A percentile compares a stretch with the other conserved stretches of the same genome.
phyloP scores from a whole-genome alignment of 331 rosid species.

The Rhamnella rubrinervis region DNA sequence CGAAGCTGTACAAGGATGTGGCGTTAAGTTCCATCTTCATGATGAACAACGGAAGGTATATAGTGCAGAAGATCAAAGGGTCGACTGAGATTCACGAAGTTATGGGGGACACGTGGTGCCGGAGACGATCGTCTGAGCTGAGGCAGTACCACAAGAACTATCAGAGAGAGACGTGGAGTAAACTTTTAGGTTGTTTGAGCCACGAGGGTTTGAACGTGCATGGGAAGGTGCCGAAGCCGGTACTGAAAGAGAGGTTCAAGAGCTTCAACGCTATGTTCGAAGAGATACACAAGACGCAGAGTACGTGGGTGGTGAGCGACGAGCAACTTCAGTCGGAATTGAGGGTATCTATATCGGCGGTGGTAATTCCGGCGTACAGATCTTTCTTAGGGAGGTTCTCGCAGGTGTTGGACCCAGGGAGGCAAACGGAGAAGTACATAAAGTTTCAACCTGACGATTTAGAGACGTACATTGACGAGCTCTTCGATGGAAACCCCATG shows the following conservation, averaged over 20 bases:
- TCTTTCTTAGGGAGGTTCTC: slow-evolving; percentile 65
- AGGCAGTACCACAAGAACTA: slow-evolving; percentile 70
- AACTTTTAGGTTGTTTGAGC: slow-evolving; percentile 39
- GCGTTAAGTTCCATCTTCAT: slow-evolving; percentile 60
- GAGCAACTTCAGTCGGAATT: slow-evolving; percentile 86
- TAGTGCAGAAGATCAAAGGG: slow-evolving; percentile 64
- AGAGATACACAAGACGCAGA: slow-evolving; percentile 77
- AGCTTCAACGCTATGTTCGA: slow-evolving; percentile 66
- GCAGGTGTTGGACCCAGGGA: slow-evolving; percentile 59
- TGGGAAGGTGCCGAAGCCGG: slow-evolving; percentile 70
- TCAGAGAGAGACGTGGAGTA: slow-evolving; percentile 70
- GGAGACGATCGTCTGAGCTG: slow-evolving; percentile 59
- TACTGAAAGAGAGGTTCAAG: slow-evolving; percentile 79
- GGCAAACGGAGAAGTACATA: slow-evolving; percentile 79
- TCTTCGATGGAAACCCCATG: slow-evolving; percentile 64
- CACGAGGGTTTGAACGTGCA: slow-evolving; percentile 53
- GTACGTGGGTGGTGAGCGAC: slow-evolving; percentile 75
- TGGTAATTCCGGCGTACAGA: slow-evolving; percentile 75
- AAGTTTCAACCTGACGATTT: slow-evolving; percentile 81
- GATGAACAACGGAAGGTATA: slow-evolving; percentile 93
- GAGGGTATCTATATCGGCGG: slow-evolving; percentile 65
- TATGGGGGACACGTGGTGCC: slow-evolving; percentile 66
- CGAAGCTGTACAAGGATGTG: slow-evolving; percentile 55
- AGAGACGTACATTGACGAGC: slow-evolving; percentile 62
- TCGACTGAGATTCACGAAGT: slow-evolving; percentile 44